phyloP scores from a whole-genome alignment of 2,329 filamentous ascomycete species.

The Dothistroma pini region DNA sequence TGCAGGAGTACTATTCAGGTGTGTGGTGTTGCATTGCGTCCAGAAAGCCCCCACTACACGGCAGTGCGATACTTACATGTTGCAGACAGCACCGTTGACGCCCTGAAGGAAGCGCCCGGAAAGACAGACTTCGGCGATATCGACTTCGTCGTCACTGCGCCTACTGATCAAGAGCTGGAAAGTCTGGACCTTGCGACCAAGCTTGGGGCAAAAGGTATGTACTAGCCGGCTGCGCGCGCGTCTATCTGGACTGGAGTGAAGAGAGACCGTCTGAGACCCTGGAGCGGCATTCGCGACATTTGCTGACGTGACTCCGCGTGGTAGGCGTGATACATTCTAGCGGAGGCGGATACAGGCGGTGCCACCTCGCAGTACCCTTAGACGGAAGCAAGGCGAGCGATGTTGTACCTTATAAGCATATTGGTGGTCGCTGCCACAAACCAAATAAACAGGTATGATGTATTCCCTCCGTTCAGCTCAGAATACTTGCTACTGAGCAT shows the following conservation, averaged over 20 bases:
- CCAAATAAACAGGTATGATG: neutral
- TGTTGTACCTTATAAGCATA: constrained; percentile 16
- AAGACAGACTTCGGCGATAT: constrained; percentile 70
- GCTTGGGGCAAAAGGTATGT: constrained; percentile 45
- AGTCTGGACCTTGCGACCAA: constrained; percentile 36
- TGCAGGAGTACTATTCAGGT: constrained; percentile 41
- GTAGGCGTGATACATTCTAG: neutral
- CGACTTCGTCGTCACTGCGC: constrained; percentile 50
- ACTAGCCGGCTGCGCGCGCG: neutral
- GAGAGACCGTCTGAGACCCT: too few relatives aligned
- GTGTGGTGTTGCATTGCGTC: neutral
- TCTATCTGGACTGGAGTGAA: too few relatives aligned
- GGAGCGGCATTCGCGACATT: neutral
- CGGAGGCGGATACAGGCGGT: constrained; percentile 8
- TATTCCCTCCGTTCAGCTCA: neutral
- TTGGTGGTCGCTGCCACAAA: neutral
- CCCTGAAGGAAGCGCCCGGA: constrained; percentile 64
- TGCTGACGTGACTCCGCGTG: neutral
- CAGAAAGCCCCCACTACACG: neutral
- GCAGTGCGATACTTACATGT: constrained; percentile 31
- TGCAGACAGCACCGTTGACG: constrained; percentile 52
- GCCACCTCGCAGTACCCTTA: constrained; percentile 24
- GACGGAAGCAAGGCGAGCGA: constrained; percentile 15
- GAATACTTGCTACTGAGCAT: neutral
- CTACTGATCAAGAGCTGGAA: constrained; percentile 13